These are phyloP conservation scores for Marasmius tenuissimus DNA, from an alignment of 1,284 basidiomycete genomes.

Conservation along the genomic window DNA sequence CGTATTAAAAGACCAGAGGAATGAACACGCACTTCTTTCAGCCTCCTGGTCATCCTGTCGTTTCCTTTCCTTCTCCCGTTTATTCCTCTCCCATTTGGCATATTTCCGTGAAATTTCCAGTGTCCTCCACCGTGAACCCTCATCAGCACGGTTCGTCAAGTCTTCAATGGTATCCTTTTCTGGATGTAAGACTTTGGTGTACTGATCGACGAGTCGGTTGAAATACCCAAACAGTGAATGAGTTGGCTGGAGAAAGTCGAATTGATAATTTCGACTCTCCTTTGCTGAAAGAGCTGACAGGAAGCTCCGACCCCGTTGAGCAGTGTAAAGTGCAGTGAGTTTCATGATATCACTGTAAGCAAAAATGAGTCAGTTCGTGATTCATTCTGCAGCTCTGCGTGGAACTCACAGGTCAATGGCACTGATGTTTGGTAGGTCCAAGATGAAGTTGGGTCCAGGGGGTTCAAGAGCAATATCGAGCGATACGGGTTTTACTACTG, in stretches of 20 bases:
- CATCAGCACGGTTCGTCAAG: constrained; percentile 62
- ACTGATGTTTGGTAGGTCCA: constrained; percentile 89
- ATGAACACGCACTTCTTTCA: constrained; percentile 63
- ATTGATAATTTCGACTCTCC: constrained; percentile 96
- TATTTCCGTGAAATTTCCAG: constrained; percentile 78
- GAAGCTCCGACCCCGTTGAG: constrained; percentile 87
- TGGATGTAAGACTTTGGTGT: constrained; percentile 89
- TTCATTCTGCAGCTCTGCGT: neutral
- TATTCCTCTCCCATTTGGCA: constrained; percentile 87
- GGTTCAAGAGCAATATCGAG: constrained; percentile 78
- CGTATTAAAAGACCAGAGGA: constrained; percentile 7
- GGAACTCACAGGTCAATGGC: constrained; percentile 83
- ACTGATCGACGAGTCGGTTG: constrained; percentile 96
- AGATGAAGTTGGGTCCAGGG: constrained; percentile 79
- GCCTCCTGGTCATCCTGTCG: constrained; percentile 89
- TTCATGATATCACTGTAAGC: constrained; percentile 80
- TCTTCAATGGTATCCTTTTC: constrained; percentile 72
- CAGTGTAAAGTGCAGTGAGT: constrained; percentile 94
- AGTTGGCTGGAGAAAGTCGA: constrained; percentile 94
- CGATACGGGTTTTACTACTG: constrained; percentile 27
- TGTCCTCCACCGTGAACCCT: constrained; percentile 71
- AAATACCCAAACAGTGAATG: constrained; percentile 97
- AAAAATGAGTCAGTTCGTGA: constrained; percentile 1
- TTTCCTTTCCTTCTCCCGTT: constrained; percentile 84
- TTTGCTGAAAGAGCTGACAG: constrained; percentile 82